Conservation (phyloP, 106 monocot genomes). For the Dioscorea dumetorum region DNA sequence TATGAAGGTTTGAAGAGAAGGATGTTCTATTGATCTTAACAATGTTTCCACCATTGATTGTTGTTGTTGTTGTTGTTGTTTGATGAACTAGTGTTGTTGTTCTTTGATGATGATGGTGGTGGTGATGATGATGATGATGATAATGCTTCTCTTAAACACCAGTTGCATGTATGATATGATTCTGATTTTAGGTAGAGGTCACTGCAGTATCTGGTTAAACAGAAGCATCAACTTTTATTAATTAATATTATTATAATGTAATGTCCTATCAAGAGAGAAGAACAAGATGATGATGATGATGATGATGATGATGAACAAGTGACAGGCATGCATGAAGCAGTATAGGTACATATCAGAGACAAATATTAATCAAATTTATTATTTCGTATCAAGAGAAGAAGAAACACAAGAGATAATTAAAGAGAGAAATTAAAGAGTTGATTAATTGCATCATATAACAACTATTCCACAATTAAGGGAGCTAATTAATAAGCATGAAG, state of each 20-base stretch:
- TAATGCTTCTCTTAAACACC: constrained; percentile 49
- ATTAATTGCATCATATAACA: too few species aligned
- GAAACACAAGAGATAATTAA: too few species aligned
- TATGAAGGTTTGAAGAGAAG: constrained; percentile 21
- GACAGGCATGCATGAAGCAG: too few species aligned
- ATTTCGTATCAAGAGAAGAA: too few species aligned
- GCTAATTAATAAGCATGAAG: too few species aligned
- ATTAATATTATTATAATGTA: neutral
- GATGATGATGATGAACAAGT: too few species aligned
- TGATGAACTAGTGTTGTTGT: neutral
- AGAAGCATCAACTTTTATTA: neutral
- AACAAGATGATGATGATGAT: too few species aligned
- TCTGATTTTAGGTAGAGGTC: constrained; percentile 41
- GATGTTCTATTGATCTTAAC: constrained; percentile 16
- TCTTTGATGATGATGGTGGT: constrained; percentile 2
- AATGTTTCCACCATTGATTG: neutral
- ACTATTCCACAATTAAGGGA: too few species aligned
- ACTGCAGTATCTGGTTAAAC: constrained; percentile 47
- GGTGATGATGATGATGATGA: neutral
- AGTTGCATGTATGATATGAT: constrained; percentile 46
- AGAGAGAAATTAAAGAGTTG: too few species aligned
- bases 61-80: constrained; percentile 4
- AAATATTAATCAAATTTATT: too few species aligned
- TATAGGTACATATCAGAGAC: too few species aligned
- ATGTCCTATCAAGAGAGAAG: too few species aligned